Conservation (phyloP, 73 alveolate genomes). For the Paramecium tetraurelia region DNA sequence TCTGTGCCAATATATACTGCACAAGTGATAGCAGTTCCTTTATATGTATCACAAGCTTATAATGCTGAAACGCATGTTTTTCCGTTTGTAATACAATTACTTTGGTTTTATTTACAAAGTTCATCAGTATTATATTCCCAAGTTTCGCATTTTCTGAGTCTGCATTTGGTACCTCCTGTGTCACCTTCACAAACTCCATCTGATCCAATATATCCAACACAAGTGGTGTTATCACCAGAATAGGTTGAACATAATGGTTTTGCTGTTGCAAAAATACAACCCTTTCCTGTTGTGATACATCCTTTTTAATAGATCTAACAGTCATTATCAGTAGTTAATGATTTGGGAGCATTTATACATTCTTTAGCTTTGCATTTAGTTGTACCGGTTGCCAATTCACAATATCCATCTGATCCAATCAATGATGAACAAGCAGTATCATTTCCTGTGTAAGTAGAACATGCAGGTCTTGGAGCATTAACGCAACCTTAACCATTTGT, state of each 20-base stretch:
- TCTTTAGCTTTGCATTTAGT: neutral
- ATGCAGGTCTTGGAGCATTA: neutral
- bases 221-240: neutral
- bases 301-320: neutral
- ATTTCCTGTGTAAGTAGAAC: constrained; percentile 2
- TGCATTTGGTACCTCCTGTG: neutral
- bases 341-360: neutral
- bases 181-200: constrained; percentile 32
- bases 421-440: neutral
- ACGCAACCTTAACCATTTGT: constrained; percentile 17
- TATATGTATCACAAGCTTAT: neutral
- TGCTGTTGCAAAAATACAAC: neutral
- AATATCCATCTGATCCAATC: constrained; percentile 23
- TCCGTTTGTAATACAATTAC: neutral
- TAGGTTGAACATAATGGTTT: neutral
- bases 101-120: neutral
- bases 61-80: neutral
- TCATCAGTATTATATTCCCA: neutral
- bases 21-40: neutral
- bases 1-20: constrained; percentile 4
- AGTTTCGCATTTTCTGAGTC: neutral
- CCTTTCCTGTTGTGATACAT: constrained; percentile 37
- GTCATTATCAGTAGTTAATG: neutral
- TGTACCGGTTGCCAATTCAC: neutral
- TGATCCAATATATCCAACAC: constrained; percentile 11